phyloP scores from a whole-genome alignment of 306 rosid genomes.

The Gastrolobium bilobum region DNA sequence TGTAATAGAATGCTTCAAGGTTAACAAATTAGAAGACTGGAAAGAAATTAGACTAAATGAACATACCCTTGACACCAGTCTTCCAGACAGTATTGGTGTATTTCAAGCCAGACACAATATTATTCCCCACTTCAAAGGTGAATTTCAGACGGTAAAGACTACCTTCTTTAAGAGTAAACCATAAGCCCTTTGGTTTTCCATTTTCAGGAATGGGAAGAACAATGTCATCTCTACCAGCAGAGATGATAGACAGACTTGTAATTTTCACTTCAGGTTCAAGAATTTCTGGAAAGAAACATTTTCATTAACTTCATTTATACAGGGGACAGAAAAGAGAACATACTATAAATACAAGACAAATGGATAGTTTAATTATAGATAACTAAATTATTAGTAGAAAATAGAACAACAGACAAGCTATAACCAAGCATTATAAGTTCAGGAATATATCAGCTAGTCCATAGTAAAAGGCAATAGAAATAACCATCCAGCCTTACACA shows the following conservation, averaged over 20 bases:
- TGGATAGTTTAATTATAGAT: no score
- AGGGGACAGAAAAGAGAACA: neutral
- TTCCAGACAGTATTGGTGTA: slow-evolving; percentile 94
- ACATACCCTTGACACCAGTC: slow-evolving; percentile 84
- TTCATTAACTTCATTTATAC: neutral
- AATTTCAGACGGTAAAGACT: slow-evolving; percentile 77
- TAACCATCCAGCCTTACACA: no score
- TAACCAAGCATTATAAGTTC: no score
- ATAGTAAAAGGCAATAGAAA: no score
- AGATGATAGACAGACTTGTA: slow-evolving; percentile 70
- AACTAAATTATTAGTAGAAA: neutral
- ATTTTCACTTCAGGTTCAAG: slow-evolving; percentile 91
- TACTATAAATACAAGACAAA: neutral
- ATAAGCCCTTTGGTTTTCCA: slow-evolving; percentile 86
- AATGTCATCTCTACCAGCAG: slow-evolving; percentile 76
- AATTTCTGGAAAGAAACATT: slow-evolving; percentile 55
- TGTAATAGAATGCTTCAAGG: neutral
- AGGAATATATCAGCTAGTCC: no score
- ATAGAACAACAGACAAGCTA: no score
- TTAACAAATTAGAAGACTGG: neutral
- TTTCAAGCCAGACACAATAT: slow-evolving; percentile 91
- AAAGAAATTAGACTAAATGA: neutral
- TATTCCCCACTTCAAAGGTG: slow-evolving; percentile 77
- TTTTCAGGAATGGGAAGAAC: slow-evolving; percentile 75
- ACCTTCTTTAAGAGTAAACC: slow-evolving; percentile 98